Base-by-base conservation (phyloP, 73 alveolate species). In the Paramecium tetraurelia region DNA sequence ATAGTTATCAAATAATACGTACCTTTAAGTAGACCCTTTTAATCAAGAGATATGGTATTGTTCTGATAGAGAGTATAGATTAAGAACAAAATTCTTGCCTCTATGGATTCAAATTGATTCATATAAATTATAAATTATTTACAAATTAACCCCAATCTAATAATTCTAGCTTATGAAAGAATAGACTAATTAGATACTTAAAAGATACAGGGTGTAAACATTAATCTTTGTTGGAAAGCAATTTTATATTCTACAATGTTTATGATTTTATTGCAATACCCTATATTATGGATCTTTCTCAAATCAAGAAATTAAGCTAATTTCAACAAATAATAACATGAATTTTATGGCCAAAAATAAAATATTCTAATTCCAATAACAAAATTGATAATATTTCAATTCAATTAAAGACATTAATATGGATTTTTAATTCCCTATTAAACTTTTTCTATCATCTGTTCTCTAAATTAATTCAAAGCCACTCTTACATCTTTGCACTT, bases 391-490 rank as follows among this genome's bases (percentile, higher is more conserved):
- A 31, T 44, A 18, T 0, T 16, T 80, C 76, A 80, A 80, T 89
- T 83, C 77, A 89, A 70, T 46, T 58, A 46, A 40, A 89, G 88
- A 44, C 77, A 89, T 43, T 48, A 75, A 21, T 92, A 75, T 85
- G 95, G 95, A 43, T 92, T 87, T 33, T 72, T 68, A 21, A 85
- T 63, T 10, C 95, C 95, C 44, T 24, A 35, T 63, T 70, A 21
- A 11, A 92, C 70, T 7, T 70, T 72, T 16, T 87, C 71, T 14
- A 58, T 57, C 85, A 92, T 89, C 38, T 88, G 21, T 40, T 92
- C 95, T 92, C 92, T 92, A 21, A 92, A 86, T 41, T 87, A 58
- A 75, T 70, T 85, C 24, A 92, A 86, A 21, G 95, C 95, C 0
- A 50, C 38, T 40, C 94, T 58, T 4, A 92, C 95, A 68, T 86